These are phyloP conservation scores for Triticum monococcum DNA, from an alignment of 176 grass and related monocot genomes.

Conservation along the genomic window DNA sequence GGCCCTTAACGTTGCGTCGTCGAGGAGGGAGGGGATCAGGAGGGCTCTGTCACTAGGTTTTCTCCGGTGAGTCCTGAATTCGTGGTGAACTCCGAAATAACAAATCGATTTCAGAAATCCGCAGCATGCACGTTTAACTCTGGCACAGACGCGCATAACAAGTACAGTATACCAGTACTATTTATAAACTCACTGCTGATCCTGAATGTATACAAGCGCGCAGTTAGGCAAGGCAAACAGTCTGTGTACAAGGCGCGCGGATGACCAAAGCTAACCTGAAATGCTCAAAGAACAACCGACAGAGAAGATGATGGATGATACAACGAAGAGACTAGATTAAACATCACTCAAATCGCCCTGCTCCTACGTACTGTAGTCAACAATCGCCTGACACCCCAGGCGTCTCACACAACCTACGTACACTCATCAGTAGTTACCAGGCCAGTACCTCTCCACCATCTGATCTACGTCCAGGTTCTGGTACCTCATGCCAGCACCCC, in stretches of 20 bases:
- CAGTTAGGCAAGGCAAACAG: slow-evolving; percentile 1
- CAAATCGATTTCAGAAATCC: background rate
- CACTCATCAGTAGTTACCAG: slow-evolving; percentile 34
- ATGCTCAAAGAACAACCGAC: background rate
- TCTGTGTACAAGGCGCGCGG: slow-evolving; percentile 32
- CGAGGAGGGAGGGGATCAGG: no score
- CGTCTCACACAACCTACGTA: slow-evolving; percentile 2
- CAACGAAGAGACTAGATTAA: slow-evolving; percentile 20
- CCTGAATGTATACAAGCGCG: background rate
- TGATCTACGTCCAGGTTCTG: slow-evolving; percentile 62
- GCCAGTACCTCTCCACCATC: slow-evolving; percentile 73
- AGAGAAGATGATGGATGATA: slow-evolving; percentile 35
- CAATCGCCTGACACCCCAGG: background rate
- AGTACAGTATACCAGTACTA: background rate
- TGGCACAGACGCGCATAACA: background rate
- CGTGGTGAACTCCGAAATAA: no score
- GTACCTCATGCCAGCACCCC: slow-evolving; percentile 37
- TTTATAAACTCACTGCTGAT: background rate
- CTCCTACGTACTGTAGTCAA: slow-evolving; percentile 11
- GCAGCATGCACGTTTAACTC: background rate
- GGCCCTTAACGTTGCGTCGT: no score
- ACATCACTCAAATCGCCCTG: background rate
- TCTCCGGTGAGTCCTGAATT: no score
- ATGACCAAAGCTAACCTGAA: slow-evolving; percentile 25
- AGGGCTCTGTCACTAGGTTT: no score